A percentile compares a stretch with the other conserved stretches of the same genome.
phyloP scores from a whole-genome alignment of 768 basidiomycete species.

The Mycena alexandri region DNA sequence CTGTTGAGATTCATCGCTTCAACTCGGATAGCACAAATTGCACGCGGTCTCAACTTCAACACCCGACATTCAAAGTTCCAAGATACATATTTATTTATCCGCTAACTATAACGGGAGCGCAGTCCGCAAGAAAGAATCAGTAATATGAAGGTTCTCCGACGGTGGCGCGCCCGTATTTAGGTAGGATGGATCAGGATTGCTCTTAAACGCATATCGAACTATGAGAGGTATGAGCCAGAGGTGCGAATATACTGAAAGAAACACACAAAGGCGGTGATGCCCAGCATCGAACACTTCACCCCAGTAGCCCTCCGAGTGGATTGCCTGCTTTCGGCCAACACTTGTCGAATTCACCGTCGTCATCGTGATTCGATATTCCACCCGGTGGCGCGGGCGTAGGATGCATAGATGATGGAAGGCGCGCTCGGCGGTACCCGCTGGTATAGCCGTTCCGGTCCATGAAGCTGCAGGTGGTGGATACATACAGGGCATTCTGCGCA shows the following conservation, averaged over 20 bases:
- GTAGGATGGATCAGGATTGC: slow-evolving; percentile 21
- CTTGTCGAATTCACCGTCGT: slow-evolving; percentile 13
- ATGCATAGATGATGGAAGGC: background rate
- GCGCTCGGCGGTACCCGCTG: slow-evolving; percentile 44
- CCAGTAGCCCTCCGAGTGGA: slow-evolving; percentile 22
- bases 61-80: no score
- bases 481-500: slow-evolving; percentile 41
- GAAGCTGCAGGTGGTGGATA: slow-evolving; percentile 47
- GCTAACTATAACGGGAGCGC: no score
- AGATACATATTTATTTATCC: no score
- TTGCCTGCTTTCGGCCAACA: slow-evolving; percentile 30
- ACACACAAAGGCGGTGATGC: slow-evolving; percentile 26
- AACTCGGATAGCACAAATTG: no score
- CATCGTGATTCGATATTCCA: background rate
- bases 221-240: background rate
- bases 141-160: no score
- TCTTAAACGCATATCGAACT: slow-evolving; percentile 32
- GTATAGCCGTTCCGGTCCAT: slow-evolving; percentile 43
- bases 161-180: slow-evolving; percentile 14
- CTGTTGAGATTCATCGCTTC: no score
- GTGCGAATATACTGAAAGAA: background rate
- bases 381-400: background rate
- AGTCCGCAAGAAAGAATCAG: no score
- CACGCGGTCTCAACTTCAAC: no score
- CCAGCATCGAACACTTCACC: slow-evolving; percentile 31